These are phyloP conservation scores for Colletotrichum somersetense DNA, from an alignment of 2,329 filamentous ascomycete species.

Conservation along the genomic window DNA sequence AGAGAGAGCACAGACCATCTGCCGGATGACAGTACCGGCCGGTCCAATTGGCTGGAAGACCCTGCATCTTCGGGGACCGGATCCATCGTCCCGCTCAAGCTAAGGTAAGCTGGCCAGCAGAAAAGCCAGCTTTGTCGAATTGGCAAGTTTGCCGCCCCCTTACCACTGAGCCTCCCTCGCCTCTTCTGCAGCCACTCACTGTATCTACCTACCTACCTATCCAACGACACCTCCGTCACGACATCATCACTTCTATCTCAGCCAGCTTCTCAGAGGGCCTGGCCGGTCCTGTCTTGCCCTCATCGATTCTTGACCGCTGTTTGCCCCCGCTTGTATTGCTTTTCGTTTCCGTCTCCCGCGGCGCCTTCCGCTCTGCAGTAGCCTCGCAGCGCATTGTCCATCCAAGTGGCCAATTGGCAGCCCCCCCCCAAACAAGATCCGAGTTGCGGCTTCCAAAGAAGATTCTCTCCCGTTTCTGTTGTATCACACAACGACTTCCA, in stretches of 20 bases:
- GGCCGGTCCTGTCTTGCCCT: not conserved
- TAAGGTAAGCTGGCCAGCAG: constrained; percentile 4
- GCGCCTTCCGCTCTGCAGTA: constrained; percentile 6
- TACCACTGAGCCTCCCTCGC: constrained; percentile 20
- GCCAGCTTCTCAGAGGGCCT: not conserved
- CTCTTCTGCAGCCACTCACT: not conserved
- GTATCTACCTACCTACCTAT: not conserved
- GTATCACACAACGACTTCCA: constrained; percentile 12
- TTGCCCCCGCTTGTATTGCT: constrained; percentile 13
- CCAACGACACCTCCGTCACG: constrained; percentile 23
- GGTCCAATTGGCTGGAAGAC: constrained; percentile 23
- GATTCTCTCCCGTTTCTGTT: constrained; percentile 19
- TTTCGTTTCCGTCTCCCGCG: not conserved
- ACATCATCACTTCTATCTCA: not conserved
- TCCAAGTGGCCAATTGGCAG: constrained; percentile 32
- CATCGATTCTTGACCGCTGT: constrained; percentile 9
- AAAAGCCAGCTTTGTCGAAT: constrained; percentile 24
- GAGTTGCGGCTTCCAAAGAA: constrained; percentile 23
- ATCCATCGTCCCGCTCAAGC: constrained; percentile 30
- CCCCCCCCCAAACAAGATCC: not conserved
- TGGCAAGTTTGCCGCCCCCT: constrained; percentile 18
- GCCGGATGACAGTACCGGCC: not conserved
- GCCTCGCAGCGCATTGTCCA: constrained; percentile 12
- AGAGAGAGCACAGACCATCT: not conserved
- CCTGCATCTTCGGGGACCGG: constrained; percentile 24